Evolutionary conservation across 805 yeast species (phyloP).

Genomic region (Candida jianshihensis): DNA sequence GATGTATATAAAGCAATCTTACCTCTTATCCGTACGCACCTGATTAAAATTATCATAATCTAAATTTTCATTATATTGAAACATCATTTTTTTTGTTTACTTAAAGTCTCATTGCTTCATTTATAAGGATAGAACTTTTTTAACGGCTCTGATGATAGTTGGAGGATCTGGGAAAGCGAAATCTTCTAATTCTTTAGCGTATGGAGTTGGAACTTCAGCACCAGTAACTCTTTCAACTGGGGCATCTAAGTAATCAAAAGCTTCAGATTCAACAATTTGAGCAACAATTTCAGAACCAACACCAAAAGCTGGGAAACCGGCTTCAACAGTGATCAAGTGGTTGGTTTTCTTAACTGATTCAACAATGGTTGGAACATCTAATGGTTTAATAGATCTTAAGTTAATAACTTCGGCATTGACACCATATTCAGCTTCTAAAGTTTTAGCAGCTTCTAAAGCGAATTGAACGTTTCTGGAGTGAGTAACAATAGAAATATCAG

Average conservation of each 20-base stretch:
- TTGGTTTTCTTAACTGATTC: slow-evolving; percentile 92
- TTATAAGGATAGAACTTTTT: slow-evolving; percentile 69
- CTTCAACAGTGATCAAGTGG: slow-evolving; percentile 93
- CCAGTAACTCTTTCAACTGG: slow-evolving; percentile 99
- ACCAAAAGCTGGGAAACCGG: slow-evolving; percentile 97
- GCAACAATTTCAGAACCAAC: slow-evolving; percentile 98
- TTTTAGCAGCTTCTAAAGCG: slow-evolving; percentile 86
- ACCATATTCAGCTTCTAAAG: slow-evolving; percentile 75
- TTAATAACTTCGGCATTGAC: slow-evolving; percentile 90
- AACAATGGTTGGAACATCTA: slow-evolving; percentile 82
- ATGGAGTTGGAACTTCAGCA: slow-evolving; percentile 99
- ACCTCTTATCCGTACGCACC: no score
- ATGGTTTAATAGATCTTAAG: slow-evolving; percentile 94
- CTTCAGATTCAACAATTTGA: slow-evolving; percentile 96
- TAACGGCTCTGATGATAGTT: slow-evolving; percentile 79
- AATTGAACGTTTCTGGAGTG: slow-evolving; percentile 87
- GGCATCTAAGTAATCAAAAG: slow-evolving; percentile 95
- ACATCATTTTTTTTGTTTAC: background rate
- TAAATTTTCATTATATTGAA: no score
- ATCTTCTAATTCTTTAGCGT: slow-evolving; percentile 92
- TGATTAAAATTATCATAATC: no score
- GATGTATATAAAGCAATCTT: background rate
- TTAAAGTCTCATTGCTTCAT: background rate
- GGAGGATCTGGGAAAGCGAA: slow-evolving; percentile 98
- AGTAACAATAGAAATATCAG: slow-evolving; percentile 82